A percentile compares a stretch with the other conserved stretches of the same genome.
phyloP scores from a whole-genome alignment of 768 basidiomycete species.

The Suillus plorans region DNA sequence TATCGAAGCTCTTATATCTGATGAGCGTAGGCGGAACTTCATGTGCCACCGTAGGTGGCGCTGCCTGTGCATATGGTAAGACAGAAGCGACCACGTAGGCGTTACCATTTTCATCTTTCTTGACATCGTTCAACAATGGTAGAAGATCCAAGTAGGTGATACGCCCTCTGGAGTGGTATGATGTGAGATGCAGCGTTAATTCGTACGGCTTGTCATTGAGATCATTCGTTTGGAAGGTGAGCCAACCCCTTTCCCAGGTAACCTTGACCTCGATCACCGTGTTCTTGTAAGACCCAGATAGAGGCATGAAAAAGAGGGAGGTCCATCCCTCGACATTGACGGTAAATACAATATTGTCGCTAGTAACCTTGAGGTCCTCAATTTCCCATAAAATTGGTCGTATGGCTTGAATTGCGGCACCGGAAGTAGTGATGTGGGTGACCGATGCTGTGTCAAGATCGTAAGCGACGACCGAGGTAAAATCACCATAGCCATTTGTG shows the following conservation, averaged over 20 bases:
- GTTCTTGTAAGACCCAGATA: constrained; percentile 28
- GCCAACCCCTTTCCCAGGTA: constrained; percentile 32
- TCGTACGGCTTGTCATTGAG: constrained; percentile 34
- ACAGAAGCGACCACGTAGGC: constrained; percentile 28
- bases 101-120: constrained; percentile 22
- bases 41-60: constrained; percentile 24
- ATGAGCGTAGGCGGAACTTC: constrained; percentile 34
- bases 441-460: constrained; percentile 30
- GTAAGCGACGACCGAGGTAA: constrained; percentile 35
- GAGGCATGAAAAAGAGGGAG: constrained; percentile 28
- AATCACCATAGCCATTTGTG: constrained; percentile 41
- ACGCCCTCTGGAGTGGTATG: constrained; percentile 27
- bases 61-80: constrained; percentile 34
- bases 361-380: constrained; percentile 22
- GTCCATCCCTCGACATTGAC: constrained; percentile 42
- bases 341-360: constrained; percentile 30
- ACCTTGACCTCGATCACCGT: constrained; percentile 33
- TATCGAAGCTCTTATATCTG: constrained; percentile 42
- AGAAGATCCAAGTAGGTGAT: constrained; percentile 32
- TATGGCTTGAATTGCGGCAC: constrained; percentile 29
- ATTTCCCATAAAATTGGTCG: constrained; percentile 38
- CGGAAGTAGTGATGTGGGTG: constrained; percentile 39
- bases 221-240: constrained; percentile 30
- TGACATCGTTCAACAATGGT: constrained; percentile 16
- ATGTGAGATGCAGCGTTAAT: constrained; percentile 31